A percentile compares a stretch with the other conserved stretches of the same genome.
Evolutionary conservation across 1,284 basidiomycete genomes (phyloP).

Genomic region (Fomitopsis betulina): DNA sequence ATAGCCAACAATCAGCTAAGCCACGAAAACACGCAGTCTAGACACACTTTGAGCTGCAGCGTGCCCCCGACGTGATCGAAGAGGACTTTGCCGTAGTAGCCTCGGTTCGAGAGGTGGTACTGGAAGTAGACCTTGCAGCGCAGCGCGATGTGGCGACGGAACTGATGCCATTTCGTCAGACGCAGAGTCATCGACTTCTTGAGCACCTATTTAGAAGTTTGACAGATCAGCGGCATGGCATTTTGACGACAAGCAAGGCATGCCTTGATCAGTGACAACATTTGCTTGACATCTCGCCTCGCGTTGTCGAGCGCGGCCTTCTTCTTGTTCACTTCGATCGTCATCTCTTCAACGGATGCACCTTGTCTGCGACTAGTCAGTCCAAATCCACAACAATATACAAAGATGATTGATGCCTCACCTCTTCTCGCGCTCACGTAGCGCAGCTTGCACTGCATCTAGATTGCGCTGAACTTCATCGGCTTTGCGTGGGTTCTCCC

Average conservation of each 20-base stretch:
- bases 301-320: slow-evolving; percentile 52
- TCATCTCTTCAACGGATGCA: slow-evolving; percentile 74
- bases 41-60: slow-evolving; percentile 62
- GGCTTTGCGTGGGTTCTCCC: slow-evolving; percentile 52
- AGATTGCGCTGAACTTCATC: slow-evolving; percentile 58
- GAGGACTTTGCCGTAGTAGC: slow-evolving; percentile 79
- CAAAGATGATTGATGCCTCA: slow-evolving; percentile 24
- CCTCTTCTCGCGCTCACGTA: slow-evolving; percentile 69
- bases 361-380: slow-evolving; percentile 52
- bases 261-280: slow-evolving; percentile 64
- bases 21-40: not conserved
- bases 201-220: slow-evolving; percentile 29
- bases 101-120: slow-evolving; percentile 79
- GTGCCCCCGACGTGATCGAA: slow-evolving; percentile 77
- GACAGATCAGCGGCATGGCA: slow-evolving; percentile 3
- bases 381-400: not conserved
- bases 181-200: slow-evolving; percentile 63
- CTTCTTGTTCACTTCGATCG: slow-evolving; percentile 61
- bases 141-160: slow-evolving; percentile 81
- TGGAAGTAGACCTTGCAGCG: slow-evolving; percentile 84
- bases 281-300: slow-evolving; percentile 55
- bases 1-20: not conserved
- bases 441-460: slow-evolving; percentile 58
- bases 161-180: slow-evolving; percentile 77
- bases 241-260: not conserved